Conservation (phyloP, 1,139 yeast genomes). For the Candida albicans region DNA sequence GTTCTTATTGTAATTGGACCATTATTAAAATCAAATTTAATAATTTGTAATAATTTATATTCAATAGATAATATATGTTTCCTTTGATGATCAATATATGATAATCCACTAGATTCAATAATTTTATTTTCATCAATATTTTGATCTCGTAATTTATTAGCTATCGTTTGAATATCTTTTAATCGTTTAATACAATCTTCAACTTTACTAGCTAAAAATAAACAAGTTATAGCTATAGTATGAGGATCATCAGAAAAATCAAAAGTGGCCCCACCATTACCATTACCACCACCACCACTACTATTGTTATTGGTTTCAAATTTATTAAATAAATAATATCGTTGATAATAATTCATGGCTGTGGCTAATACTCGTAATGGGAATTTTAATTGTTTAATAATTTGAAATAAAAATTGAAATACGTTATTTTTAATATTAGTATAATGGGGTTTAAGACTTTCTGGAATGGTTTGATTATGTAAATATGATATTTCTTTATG, state of each 20-base stretch:
- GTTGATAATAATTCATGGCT: slow-evolving; percentile 69
- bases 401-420: slow-evolving; percentile 53
- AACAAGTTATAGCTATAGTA: slow-evolving; percentile 68
- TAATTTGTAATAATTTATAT: slow-evolving; percentile 69
- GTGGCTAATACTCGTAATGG: slow-evolving; percentile 69
- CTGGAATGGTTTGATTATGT: slow-evolving; percentile 54
- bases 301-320: slow-evolving; percentile 48
- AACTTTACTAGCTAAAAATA: slow-evolving; percentile 79
- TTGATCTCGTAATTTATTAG: slow-evolving; percentile 45
- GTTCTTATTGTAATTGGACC: slow-evolving; percentile 21
- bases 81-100: slow-evolving; percentile 48
- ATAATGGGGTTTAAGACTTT: slow-evolving; percentile 45
- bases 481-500: slow-evolving; percentile 53
- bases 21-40: slow-evolving; percentile 72
- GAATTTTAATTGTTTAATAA: slow-evolving; percentile 55
- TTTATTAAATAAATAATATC: slow-evolving; percentile 64
- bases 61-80: slow-evolving; percentile 59
- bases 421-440: slow-evolving; percentile 55
- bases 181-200: slow-evolving; percentile 88
- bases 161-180: slow-evolving; percentile 53
- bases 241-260: slow-evolving; percentile 36
- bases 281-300: too few relatives aligned
- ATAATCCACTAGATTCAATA: slow-evolving; percentile 13
- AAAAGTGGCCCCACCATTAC: too few relatives aligned
- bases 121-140: slow-evolving; percentile 21